phyloP scores from a whole-genome alignment of 2,329 filamentous ascomycete genomes.

The Podosphaera fusca region DNA sequence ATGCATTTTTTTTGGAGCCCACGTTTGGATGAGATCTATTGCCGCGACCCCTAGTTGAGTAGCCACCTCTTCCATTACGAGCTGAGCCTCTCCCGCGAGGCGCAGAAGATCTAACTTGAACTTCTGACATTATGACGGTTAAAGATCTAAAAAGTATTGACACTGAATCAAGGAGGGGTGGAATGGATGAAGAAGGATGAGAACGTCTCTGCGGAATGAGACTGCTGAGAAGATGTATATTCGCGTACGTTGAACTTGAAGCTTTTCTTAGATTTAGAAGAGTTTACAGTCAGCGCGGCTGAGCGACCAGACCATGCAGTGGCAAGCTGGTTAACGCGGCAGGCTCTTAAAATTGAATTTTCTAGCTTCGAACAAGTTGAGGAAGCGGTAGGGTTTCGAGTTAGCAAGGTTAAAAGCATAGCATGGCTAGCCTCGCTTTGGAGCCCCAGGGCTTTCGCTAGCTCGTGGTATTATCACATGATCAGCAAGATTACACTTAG shows the following conservation, averaged over 20 bases:
- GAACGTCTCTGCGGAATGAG: slow-evolving; percentile 4
- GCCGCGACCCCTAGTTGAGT: slow-evolving; percentile 46
- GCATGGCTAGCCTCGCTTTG: too few species aligned
- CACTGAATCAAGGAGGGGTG: slow-evolving; percentile 6
- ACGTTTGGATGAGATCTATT: slow-evolving; percentile 44
- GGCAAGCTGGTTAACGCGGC: background rate
- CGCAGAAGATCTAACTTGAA: slow-evolving; percentile 62
- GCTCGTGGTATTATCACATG: too few species aligned
- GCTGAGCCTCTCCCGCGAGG: slow-evolving; percentile 75
- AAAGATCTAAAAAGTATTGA: slow-evolving; percentile 8
- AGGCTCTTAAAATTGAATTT: too few species aligned
- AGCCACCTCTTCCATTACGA: slow-evolving; percentile 64
- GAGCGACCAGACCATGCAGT: slow-evolving; percentile 3
- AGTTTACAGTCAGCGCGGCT: slow-evolving; percentile 3
- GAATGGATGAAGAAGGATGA: slow-evolving; percentile 3
- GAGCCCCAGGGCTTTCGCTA: too few species aligned
- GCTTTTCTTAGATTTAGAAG: background rate
- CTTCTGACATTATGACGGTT: slow-evolving; percentile 57
- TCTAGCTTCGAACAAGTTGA: background rate
- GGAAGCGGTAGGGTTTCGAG: background rate
- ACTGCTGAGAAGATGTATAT: slow-evolving; percentile 2
- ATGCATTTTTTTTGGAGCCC: slow-evolving; percentile 40
- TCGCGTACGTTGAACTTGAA: slow-evolving; percentile 4
- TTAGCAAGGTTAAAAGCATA: background rate
- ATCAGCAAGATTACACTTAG: too few species aligned